Evolutionary conservation across 305 asterid genomes (phyloP), one percentile per base, ranked within the genome.

Genomic region (Rubia tinctorum): DNA sequence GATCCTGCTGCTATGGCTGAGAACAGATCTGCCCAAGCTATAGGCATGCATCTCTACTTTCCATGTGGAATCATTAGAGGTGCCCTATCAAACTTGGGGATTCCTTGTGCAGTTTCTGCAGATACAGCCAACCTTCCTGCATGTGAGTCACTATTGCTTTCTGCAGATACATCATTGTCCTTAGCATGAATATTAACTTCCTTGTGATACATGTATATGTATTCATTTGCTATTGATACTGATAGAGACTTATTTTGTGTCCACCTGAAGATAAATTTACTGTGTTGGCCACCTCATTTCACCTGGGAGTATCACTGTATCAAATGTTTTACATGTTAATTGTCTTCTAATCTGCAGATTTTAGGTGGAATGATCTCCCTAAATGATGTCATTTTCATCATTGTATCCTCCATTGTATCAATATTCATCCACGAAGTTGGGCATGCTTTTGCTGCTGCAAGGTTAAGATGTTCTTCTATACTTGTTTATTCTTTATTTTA

Each of bases 21-120:
- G 80, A 95, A 88, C 79, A 89, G 89, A 82, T 85, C 88, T 65
- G 89, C 95, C 63, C 96, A 95, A 84, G 93, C 93, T 72, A 82
- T 95, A 6, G 95, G 98, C 76, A 84, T 95, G 97, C 99, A 95
- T 88, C 95, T 95, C 23, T 95, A 95, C 80, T 95, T 95, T 77
- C 99, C 98, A 55, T 91, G 99, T 85, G 99, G 99, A 72, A 93
- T 95, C 74, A 89, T 95, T 73, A 88, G 99, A 76, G 99, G 99
- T 72, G 97, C 96, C 53, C 98, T 95, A 72, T 94, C 99, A 71
- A 94, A 91, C 88, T 87, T 94, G 89, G 99, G 99, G 76, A 94
- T 94, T 79, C 91, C 91, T 30, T 92, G 97, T 90, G 99, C 98
- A 79, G 99, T 94, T 85, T 94, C 99, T 77, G 99, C 98, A 49